Conservation (phyloP, 768 basidiomycete species). For the Filobasidium floriforme region DNA sequence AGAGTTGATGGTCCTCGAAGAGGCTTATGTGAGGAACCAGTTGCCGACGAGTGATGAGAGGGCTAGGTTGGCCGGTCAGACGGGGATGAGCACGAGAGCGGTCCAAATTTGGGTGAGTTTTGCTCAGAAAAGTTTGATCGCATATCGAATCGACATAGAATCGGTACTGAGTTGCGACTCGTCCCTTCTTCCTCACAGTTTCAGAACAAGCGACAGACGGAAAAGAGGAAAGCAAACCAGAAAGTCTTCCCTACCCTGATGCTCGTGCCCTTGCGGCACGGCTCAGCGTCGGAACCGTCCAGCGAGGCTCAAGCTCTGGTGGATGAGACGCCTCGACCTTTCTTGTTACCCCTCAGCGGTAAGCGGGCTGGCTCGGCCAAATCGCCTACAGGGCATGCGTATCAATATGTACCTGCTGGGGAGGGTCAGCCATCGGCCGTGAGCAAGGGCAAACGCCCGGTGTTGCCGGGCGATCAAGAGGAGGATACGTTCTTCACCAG, state of each 20-base stretch:
- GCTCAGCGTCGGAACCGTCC: not conserved
- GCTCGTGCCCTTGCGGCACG: conserved; percentile 21
- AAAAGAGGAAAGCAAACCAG: conserved; percentile 22
- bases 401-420: not conserved
- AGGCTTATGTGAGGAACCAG: conserved; percentile 21
- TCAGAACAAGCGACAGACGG: conserved; percentile 26
- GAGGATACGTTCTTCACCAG: not conserved
- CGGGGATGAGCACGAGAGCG: conserved; percentile 23
- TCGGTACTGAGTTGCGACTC: not conserved
- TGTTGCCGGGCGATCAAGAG: not conserved
- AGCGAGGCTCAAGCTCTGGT: not conserved
- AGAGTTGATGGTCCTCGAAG: conserved; percentile 23
- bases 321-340: not conserved
- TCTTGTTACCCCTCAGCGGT: too few species aligned
- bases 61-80: conserved; percentile 18
- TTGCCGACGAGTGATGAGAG: conserved; percentile 22
- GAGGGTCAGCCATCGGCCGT: not conserved
- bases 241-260: conserved; percentile 20
- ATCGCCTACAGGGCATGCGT: not conserved
- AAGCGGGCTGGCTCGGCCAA: too few species aligned
- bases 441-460: not conserved
- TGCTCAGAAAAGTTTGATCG: not conserved
- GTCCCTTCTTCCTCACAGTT: conserved; percentile 14
- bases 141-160: not conserved
- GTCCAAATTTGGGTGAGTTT: conserved; percentile 25